A percentile compares a stretch with the other conserved stretches of the same genome.
These are phyloP conservation scores for Crithidia sp. DNA, from an alignment of 208 protist genomes.

Conservation along the genomic window DNA sequence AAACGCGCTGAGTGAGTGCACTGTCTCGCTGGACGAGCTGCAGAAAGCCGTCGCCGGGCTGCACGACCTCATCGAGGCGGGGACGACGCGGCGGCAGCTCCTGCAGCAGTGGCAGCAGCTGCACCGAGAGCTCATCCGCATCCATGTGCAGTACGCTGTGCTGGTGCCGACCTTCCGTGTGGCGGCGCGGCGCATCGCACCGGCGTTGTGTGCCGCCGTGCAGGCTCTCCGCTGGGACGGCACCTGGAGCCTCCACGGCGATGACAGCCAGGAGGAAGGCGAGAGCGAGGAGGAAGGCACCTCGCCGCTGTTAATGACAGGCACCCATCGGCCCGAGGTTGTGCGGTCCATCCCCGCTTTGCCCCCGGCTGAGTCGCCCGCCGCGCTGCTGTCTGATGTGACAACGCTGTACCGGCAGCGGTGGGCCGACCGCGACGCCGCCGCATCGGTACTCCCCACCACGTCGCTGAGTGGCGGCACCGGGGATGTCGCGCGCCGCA, in stretches of 20 bases:
- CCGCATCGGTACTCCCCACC: not conserved
- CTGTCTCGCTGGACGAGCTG: constrained; percentile 28
- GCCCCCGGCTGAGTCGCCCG: not conserved
- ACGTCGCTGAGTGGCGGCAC: not conserved
- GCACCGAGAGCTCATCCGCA: constrained; percentile 13
- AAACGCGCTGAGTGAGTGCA: constrained; percentile 23
- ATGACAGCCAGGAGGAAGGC: not conserved
- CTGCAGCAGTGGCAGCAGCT: constrained; percentile 4
- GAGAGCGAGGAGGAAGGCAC: not conserved
- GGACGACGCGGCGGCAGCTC: not conserved
- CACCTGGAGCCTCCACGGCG: not conserved
- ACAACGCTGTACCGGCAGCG: constrained; percentile 14
- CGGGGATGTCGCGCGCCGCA: not conserved
- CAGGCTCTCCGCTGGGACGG: constrained; percentile 29
- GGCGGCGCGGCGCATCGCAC: constrained; percentile 13
- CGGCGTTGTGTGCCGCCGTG: constrained; percentile 18
- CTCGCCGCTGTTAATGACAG: not conserved
- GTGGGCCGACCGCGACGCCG: not conserved
- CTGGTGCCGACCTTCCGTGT: constrained; percentile 24
- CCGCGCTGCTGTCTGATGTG: constrained; percentile 9
- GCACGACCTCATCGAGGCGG: constrained; percentile 9
- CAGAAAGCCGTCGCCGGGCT: constrained; percentile 18
- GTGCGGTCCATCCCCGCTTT: not conserved
- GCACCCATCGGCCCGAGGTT: not conserved
- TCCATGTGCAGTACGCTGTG: constrained; percentile 26